Evolutionary conservation across 345 rosid genomes (phyloP).

Genomic region (Eucalyptus decipiens): DNA sequence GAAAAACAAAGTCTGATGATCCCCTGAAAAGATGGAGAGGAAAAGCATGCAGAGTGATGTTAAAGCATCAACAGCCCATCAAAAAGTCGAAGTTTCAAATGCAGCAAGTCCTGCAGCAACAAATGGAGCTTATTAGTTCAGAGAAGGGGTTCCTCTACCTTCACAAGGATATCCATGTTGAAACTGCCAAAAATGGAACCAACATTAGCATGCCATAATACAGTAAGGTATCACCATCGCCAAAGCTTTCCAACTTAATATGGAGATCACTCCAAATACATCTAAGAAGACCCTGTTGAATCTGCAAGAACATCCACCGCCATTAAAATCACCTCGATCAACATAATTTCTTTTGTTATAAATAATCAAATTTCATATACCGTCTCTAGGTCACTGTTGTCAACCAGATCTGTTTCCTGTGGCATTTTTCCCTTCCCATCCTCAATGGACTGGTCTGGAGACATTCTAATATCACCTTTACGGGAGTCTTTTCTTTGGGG

Average conservation of each 20-base stretch:
- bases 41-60: neutral
- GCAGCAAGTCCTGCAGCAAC: neutral
- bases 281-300: conserved; percentile 24
- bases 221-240: conserved; percentile 41
- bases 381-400: neutral
- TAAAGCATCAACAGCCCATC: neutral
- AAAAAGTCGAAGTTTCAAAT: neutral
- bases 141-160: neutral
- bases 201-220: conserved; percentile 47
- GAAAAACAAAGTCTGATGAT: neutral
- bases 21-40: neutral
- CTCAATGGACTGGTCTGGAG: conserved; percentile 11
- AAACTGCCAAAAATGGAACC: conserved; percentile 32
- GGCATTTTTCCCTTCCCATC: conserved; percentile 7
- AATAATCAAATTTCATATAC: neutral
- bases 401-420: conserved; percentile 10
- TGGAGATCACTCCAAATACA: conserved; percentile 12
- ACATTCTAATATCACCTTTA: conserved; percentile 5
- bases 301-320: conserved; percentile 20
- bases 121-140: neutral
- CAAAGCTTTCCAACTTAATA: conserved; percentile 23
- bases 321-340: neutral
- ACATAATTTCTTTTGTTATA: neutral
- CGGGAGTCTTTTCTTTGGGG: conserved; percentile 13
- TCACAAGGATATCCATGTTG: conserved; percentile 23